phyloP scores from a whole-genome alignment of 306 rosid genomes.

The Glycine soja region DNA sequence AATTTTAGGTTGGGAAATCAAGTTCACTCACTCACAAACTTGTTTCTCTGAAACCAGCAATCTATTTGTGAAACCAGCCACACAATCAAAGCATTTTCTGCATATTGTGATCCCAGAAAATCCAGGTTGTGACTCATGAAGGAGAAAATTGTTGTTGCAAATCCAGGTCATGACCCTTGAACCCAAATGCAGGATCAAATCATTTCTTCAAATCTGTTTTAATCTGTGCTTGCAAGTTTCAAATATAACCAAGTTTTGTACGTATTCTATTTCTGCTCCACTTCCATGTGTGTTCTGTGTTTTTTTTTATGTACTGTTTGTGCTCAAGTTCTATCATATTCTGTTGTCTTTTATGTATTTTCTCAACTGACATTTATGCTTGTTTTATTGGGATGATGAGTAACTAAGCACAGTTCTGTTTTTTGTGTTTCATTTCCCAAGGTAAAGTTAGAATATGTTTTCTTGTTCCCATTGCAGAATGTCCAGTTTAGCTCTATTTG shows the following conservation, averaged over 20 bases:
- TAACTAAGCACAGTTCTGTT: not conserved
- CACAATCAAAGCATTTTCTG: constrained; percentile 7
- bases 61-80: not conserved
- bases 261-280: not conserved
- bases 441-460: not conserved
- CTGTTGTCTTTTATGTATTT: not conserved
- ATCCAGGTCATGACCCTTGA: not conserved
- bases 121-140: not conserved
- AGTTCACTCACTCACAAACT: not conserved
- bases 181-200: not conserved
- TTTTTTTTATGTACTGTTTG: not conserved
- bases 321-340: not conserved
- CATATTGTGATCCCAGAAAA: not conserved
- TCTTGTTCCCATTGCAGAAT: constrained; percentile 1
- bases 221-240: not conserved
- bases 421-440: too few relatives aligned
- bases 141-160: not conserved
- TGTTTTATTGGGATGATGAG: not conserved
- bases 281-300: not conserved
- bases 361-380: not conserved
- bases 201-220: constrained; percentile 8
- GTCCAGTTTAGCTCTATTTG: not conserved
- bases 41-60: not conserved
- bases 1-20: not conserved
- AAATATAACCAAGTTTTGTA: constrained; percentile 4